Percentiles rank a stretch among this genome's conserved stretches.
These are phyloP conservation scores for Pyrenochaeta sp. DNA, from an alignment of 2,329 filamentous ascomycete genomes.

Conservation along the genomic window DNA sequence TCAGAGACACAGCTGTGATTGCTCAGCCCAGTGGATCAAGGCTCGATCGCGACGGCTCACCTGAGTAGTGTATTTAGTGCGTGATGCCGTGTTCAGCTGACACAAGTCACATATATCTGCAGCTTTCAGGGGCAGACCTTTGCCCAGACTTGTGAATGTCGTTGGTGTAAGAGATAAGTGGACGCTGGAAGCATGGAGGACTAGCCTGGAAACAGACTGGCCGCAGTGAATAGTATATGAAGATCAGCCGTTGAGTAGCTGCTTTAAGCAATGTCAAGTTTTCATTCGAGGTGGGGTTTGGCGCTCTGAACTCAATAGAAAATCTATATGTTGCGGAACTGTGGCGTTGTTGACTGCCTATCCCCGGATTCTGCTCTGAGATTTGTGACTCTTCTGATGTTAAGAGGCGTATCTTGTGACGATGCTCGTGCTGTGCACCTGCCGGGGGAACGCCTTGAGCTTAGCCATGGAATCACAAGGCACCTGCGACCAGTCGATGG, in stretches of 20 bases:
- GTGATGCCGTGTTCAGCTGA: conserved; percentile 42
- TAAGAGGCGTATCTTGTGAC: conserved; percentile 33
- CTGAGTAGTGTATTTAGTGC: conserved; percentile 24
- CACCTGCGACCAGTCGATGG: conserved; percentile 22
- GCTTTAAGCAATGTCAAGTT: conserved; percentile 18
- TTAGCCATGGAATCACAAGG: conserved; percentile 27
- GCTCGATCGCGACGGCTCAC: conserved; percentile 35
- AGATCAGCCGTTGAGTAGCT: conserved; percentile 13
- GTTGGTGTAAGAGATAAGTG: conserved; percentile 16
- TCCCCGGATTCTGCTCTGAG: conserved; percentile 30
- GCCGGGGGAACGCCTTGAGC: conserved; percentile 17
- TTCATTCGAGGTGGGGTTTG: conserved; percentile 17
- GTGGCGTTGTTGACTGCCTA: conserved; percentile 43
- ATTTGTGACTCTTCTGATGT: conserved; percentile 27
- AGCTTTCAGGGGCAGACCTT: conserved; percentile 36
- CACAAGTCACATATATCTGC: conserved; percentile 44
- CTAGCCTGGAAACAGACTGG: conserved; percentile 22
- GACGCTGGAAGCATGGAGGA: conserved; percentile 17
- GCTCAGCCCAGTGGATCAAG: conserved; percentile 16
- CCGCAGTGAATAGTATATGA: conserved; percentile 13
- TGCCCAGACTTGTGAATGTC: conserved; percentile 4
- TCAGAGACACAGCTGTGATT: conserved; percentile 14
- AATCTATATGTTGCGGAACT: conserved; percentile 43
- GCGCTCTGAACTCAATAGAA: conserved; percentile 38
- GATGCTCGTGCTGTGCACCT: conserved; percentile 41